A percentile compares a stretch with the other conserved stretches of the same genome.
Conservation (phyloP, 2,329 filamentous ascomycete species). For the Venturia asperata region DNA sequence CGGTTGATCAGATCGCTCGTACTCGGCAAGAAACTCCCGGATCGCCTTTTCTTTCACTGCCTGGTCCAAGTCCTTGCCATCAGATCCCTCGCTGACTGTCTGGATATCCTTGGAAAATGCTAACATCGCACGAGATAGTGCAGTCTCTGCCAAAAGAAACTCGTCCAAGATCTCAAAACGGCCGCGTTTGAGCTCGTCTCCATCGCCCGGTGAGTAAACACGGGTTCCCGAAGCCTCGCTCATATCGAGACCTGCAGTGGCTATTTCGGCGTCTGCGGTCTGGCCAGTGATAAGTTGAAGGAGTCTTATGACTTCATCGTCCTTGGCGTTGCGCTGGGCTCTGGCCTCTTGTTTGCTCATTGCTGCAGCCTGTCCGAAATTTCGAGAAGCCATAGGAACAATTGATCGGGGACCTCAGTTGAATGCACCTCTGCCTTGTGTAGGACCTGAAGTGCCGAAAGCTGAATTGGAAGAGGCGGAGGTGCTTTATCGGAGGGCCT, state of each 20-base stretch:
- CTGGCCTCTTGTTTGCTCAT: not conserved
- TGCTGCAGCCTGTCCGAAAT: not conserved
- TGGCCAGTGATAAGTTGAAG: not conserved
- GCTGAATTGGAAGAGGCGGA: not conserved
- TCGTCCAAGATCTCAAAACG: not conserved
- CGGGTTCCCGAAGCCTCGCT: not conserved
- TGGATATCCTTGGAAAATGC: not conserved
- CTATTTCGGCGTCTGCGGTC: not conserved
- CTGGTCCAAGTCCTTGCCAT: not conserved
- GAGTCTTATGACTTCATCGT: not conserved
- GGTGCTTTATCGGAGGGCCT: not conserved
- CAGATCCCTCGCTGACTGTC: not conserved
- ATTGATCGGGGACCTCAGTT: not conserved
- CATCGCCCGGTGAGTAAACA: not conserved
- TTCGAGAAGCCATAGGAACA: not conserved
- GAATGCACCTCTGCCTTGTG: not conserved
- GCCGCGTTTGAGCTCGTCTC: not conserved
- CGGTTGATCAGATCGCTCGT: not conserved
- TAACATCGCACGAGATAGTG: not conserved
- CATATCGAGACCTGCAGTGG: not conserved
- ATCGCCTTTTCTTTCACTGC: constrained; percentile 1
- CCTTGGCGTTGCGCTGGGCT: not conserved
- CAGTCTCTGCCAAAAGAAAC: not conserved
- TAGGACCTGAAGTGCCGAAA: not conserved
- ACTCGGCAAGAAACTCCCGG: constrained; percentile 7